These are phyloP conservation scores for Ogataea polymorpha DNA, from an alignment of 805 yeast species.

Conservation along the genomic window DNA sequence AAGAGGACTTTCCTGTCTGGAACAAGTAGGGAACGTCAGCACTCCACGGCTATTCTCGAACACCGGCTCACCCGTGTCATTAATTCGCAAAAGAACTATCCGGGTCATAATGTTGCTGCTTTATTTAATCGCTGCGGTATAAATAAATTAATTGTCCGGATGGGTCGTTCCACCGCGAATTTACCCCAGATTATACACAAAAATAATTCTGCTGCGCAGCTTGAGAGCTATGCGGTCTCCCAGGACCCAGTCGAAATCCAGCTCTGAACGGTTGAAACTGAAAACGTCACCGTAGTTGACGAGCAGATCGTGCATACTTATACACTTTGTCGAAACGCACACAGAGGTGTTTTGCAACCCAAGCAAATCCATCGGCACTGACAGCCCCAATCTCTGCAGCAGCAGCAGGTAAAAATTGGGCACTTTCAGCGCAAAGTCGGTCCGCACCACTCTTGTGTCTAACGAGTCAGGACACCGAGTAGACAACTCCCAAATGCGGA, in stretches of 20 bases:
- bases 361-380: conserved; percentile 5
- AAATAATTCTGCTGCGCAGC: conserved; percentile 22
- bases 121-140: conserved; percentile 8
- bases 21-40: conserved; percentile 46
- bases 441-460: conserved; percentile 15
- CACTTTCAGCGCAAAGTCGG: conserved; percentile 25
- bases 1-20: conserved; percentile 40
- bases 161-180: conserved; percentile 4
- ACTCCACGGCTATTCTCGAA: conserved; percentile 43
- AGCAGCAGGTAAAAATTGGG: conserved; percentile 27
- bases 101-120: conserved; percentile 28
- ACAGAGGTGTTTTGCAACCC: conserved; percentile 1
- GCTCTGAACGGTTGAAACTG: conserved; percentile 16
- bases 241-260: conserved; percentile 24
- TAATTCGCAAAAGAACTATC: conserved; percentile 45
- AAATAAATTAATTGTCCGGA: background rate
- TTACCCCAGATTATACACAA: conserved; percentile 21
- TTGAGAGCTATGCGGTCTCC: conserved; percentile 22
- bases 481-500: conserved; percentile 23
- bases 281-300: conserved; percentile 23
- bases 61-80: conserved; percentile 47
- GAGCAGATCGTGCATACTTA: conserved; percentile 25
- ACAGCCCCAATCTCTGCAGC: conserved; percentile 15
- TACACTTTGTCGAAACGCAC: background rate
- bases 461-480: conserved; percentile 8